phyloP scores from a whole-genome alignment of 305 asterid genomes.

The Plantago coronopus region DNA sequence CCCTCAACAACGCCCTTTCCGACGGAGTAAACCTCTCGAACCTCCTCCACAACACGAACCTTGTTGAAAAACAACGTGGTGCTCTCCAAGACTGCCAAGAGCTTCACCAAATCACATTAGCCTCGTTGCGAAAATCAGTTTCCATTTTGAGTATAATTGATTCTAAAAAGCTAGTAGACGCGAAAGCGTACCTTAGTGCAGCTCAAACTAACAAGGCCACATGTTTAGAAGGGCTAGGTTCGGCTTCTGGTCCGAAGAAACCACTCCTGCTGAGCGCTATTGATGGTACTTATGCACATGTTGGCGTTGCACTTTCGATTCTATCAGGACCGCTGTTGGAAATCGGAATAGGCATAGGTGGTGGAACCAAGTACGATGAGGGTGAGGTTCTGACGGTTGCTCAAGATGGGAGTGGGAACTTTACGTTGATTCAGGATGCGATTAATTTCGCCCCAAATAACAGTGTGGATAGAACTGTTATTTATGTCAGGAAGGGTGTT shows the following conservation, averaged over 20 bases:
- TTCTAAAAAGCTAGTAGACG: conserved; percentile 38
- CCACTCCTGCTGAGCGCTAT: conserved; percentile 37
- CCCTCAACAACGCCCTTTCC: conserved; percentile 56
- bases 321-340: conserved; percentile 25
- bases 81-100: conserved; percentile 67
- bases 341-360: conserved; percentile 17
- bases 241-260: conserved; percentile 55
- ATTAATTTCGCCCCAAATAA: conserved; percentile 59
- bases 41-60: conserved; percentile 39
- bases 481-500: conserved; percentile 52
- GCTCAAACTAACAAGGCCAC: conserved; percentile 67
- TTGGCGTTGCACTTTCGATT: conserved; percentile 59
- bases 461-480: conserved; percentile 47
- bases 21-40: conserved; percentile 42
- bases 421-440: conserved; percentile 53
- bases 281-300: conserved; percentile 36
- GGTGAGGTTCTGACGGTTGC: conserved; percentile 53
- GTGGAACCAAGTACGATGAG: conserved; percentile 39
- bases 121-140: conserved; percentile 41
- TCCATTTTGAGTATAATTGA: conserved; percentile 28
- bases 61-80: conserved; percentile 62
- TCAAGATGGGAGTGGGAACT: conserved; percentile 71
- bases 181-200: conserved; percentile 61
- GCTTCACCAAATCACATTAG: conserved; percentile 60
- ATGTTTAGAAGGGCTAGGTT: conserved; percentile 62